Evolutionary conservation across 805 yeast genomes (phyloP), one percentile per base, ranked within the genome.

Genomic region (Yueomyces sinensis): DNA sequence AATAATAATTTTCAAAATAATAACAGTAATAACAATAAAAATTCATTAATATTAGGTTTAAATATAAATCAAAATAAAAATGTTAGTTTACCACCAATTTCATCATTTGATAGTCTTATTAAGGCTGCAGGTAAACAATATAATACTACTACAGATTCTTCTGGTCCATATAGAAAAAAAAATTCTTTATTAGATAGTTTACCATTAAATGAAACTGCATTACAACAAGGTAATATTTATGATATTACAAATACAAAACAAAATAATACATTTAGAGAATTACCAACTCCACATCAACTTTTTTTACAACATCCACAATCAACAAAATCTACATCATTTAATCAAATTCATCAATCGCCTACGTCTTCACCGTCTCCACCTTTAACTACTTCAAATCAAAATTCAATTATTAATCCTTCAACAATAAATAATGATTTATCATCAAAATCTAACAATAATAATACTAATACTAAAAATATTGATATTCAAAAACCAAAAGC

Each of bases 21-120:
- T 4, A 34, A 34, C n/a, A n/a, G n/a, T n/a, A n/a, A n/a, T n/a
- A n/a, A n/a, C n/a, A n/a, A n/a, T n/a, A n/a, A n/a, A n/a, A n/a
- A n/a, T n/a, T n/a, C n/a, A n/a, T n/a, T n/a, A n/a, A n/a, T n/a
- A n/a, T n/a, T n/a, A n/a, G n/a, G n/a, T n/a, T n/a, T n/a, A n/a
- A n/a, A n/a, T n/a, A n/a, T n/a, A 22, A 33, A 32, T 16, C 15
- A 22, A 6, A 22, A 23, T 11, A 30, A 23, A 15, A 32, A 32
- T 23, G 17, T 36, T n/a, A 32, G 27, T 2, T 22, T 36, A n/a
- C 38, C 38, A 9, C 38, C 38, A 16, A 36, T 36, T 4, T 36
- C 38, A 13, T 52, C 58, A 5, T 53, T 53, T 34, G 57, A 53
- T 31, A 44, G 41, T 33, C 38, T 53, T 16, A 41, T 53, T 17